phyloP scores from a whole-genome alignment of 306 rosid genomes.

The Sechiopsis laciniata region DNA sequence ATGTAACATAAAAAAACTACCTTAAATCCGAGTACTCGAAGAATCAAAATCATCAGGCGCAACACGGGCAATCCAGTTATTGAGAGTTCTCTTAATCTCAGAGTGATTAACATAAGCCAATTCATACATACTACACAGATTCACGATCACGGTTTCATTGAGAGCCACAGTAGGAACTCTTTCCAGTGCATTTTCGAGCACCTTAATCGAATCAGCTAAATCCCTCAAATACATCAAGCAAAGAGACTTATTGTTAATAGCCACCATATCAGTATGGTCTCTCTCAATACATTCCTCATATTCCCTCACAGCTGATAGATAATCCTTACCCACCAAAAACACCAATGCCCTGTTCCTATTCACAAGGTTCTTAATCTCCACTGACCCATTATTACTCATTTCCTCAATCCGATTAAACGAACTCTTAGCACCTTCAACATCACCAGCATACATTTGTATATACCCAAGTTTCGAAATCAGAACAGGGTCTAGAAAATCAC shows the following conservation, averaged over 20 bases:
- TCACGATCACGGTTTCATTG: slow-evolving; percentile 72
- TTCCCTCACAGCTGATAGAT: slow-evolving; percentile 87
- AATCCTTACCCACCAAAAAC: slow-evolving; percentile 81
- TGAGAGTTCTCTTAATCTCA: slow-evolving; percentile 77
- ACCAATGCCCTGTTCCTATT: slow-evolving; percentile 71
- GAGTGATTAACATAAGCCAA: slow-evolving; percentile 93
- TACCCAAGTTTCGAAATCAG: slow-evolving; percentile 71
- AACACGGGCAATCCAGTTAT: slow-evolving; percentile 88
- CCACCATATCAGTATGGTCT: slow-evolving; percentile 54
- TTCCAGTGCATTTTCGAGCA: slow-evolving; percentile 76
- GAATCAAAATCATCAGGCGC: slow-evolving; percentile 96
- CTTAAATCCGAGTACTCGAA: slow-evolving; percentile 65
- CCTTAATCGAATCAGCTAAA: slow-evolving; percentile 89
- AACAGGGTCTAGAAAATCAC: slow-evolving; percentile 44
- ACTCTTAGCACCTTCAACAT: slow-evolving; percentile 65
- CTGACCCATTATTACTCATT: slow-evolving; percentile 29
- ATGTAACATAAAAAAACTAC: slow-evolving; percentile 19
- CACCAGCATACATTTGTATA: slow-evolving; percentile 80
- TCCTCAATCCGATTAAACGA: slow-evolving; percentile 53
- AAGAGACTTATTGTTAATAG: slow-evolving; percentile 73
- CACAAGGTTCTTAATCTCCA: slow-evolving; percentile 54
- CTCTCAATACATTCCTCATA: slow-evolving; percentile 85
- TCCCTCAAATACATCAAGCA: slow-evolving; percentile 93
- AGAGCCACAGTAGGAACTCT: slow-evolving; percentile 82
- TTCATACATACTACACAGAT: slow-evolving; percentile 94